These are phyloP conservation scores for Dictyostelium purpureum DNA, from an alignment of 78 protist species.

Conservation along the genomic window DNA sequence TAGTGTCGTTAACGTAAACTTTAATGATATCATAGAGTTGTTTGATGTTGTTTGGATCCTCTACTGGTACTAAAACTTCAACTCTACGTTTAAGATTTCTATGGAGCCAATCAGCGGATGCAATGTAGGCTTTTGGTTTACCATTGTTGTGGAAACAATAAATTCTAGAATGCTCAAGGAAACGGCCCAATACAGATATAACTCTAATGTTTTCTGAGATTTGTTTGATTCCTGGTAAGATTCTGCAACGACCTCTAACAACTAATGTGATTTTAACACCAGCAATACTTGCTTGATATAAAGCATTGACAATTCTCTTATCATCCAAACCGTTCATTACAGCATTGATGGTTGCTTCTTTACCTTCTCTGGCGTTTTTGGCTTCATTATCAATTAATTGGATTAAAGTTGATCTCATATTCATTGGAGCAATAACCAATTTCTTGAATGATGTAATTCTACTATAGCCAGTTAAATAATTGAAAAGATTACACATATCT, in stretches of 20 bases:
- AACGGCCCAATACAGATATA: slow-evolving; percentile 48
- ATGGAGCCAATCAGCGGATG: slow-evolving; percentile 69
- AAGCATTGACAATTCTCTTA: slow-evolving; percentile 40
- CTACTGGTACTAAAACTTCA: slow-evolving; percentile 68
- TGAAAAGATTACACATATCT: slow-evolving; percentile 71
- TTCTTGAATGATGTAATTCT: slow-evolving; percentile 54
- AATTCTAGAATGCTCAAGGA: slow-evolving; percentile 70
- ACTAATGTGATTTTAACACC: slow-evolving; percentile 65
- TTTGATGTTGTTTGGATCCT: slow-evolving; percentile 44
- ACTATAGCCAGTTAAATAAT: slow-evolving; percentile 75
- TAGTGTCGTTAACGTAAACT: slow-evolving; percentile 52
- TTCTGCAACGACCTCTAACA: slow-evolving; percentile 74
- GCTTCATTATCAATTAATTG: slow-evolving; percentile 72
- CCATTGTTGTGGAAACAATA: slow-evolving; percentile 65
- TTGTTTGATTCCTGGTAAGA: slow-evolving; percentile 58
- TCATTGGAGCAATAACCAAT: slow-evolving; percentile 74
- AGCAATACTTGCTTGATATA: slow-evolving; percentile 63
- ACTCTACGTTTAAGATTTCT: slow-evolving; percentile 64
- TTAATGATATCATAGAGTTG: slow-evolving; percentile 32
- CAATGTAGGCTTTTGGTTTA: slow-evolving; percentile 48
- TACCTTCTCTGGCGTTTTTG: slow-evolving; percentile 49
- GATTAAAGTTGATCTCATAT: slow-evolving; percentile 62
- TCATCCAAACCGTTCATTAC: slow-evolving; percentile 74
- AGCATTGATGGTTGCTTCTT: slow-evolving; percentile 62
- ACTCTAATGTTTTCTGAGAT: slow-evolving; percentile 44